A percentile compares a stretch with the other conserved stretches of the same genome.
phyloP scores from a whole-genome alignment of 2,329 filamentous ascomycete genomes.

The Aspergillus fumigatiaffinis region DNA sequence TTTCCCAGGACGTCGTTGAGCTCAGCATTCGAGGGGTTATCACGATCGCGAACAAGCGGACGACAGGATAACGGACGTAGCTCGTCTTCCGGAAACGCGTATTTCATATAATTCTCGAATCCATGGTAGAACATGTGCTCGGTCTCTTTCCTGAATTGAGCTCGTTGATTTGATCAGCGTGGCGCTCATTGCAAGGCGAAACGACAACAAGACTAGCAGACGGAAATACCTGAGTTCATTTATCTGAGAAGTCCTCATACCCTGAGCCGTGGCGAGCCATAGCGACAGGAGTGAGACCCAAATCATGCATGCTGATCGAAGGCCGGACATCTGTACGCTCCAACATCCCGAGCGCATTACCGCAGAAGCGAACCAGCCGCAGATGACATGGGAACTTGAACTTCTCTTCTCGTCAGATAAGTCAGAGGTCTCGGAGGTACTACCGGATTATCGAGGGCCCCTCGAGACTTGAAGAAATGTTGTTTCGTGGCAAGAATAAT shows the following conservation, averaged over 20 bases:
- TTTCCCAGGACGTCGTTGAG: conserved; percentile 95
- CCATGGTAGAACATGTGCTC: conserved; percentile 91
- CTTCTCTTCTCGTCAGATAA: conserved; percentile 22
- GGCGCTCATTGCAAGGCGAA: background rate
- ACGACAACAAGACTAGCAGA: background rate
- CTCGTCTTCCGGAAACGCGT: conserved; percentile 96
- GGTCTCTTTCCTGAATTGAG: conserved; percentile 38
- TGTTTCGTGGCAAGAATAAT: conserved; percentile 5
- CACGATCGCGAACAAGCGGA: conserved; percentile 77
- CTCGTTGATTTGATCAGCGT: background rate
- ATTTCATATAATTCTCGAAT: conserved; percentile 87
- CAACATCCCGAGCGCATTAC: conserved; percentile 42
- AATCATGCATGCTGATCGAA: conserved; percentile 30
- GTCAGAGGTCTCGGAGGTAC: conserved; percentile 26
- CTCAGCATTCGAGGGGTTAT: conserved; percentile 75
- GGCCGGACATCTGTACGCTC: conserved; percentile 34
- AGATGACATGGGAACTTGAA: conserved; percentile 22
- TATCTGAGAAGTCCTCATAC: conserved; percentile 34
- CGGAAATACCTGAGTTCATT: conserved; percentile 32
- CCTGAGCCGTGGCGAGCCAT: conserved; percentile 32
- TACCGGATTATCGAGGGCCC: conserved; percentile 5
- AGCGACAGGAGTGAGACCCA: conserved; percentile 33
- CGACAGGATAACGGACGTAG: conserved; percentile 80
- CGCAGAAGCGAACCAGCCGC: conserved; percentile 21
- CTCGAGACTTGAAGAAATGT: conserved; percentile 4